phyloP scores from a whole-genome alignment of 2,329 filamentous ascomycete species.

The Beauveria brongniartii region DNA sequence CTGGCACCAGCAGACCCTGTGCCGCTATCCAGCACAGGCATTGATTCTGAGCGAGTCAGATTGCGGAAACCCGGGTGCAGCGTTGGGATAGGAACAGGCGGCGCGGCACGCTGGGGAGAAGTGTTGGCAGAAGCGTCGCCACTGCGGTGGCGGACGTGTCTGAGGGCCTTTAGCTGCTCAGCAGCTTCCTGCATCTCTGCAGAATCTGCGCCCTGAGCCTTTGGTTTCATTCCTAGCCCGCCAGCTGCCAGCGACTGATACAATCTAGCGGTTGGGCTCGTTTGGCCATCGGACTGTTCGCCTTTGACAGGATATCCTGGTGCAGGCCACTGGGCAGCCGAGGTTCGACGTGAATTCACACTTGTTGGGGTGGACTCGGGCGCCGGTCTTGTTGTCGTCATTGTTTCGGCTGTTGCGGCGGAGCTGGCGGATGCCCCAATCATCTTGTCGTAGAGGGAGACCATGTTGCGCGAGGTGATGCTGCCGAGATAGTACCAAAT shows the following conservation, averaged over 20 bases:
- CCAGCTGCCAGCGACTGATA: slow-evolving; percentile 6
- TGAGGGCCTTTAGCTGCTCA: slow-evolving; percentile 57
- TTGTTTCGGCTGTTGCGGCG: background rate
- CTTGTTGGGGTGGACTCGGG: background rate
- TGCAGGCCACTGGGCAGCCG: background rate
- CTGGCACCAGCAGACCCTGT: slow-evolving; percentile 33
- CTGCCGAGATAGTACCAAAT: slow-evolving; percentile 59
- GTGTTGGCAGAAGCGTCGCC: slow-evolving; percentile 28
- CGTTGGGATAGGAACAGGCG: slow-evolving; percentile 6
- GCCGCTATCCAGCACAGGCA: slow-evolving; percentile 15
- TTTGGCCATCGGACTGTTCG: slow-evolving; percentile 12
- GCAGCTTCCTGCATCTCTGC: slow-evolving; percentile 62
- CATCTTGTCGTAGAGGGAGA: slow-evolving; percentile 52
- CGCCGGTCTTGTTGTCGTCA: background rate
- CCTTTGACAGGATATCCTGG: background rate
- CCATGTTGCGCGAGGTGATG: slow-evolving; percentile 60
- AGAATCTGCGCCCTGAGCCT: slow-evolving; percentile 43
- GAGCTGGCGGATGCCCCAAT: slow-evolving; percentile 29
- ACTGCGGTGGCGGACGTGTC: slow-evolving; percentile 50
- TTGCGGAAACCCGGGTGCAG: slow-evolving; percentile 1
- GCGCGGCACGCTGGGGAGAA: slow-evolving; percentile 7
- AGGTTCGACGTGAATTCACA: background rate
- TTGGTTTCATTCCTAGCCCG: slow-evolving; percentile 21
- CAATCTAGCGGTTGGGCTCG: slow-evolving; percentile 18
- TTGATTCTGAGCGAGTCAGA: slow-evolving; percentile 11